Evolutionary conservation across 2,329 filamentous ascomycete species (phyloP).

Genomic region (Aspergillus sp.): DNA sequence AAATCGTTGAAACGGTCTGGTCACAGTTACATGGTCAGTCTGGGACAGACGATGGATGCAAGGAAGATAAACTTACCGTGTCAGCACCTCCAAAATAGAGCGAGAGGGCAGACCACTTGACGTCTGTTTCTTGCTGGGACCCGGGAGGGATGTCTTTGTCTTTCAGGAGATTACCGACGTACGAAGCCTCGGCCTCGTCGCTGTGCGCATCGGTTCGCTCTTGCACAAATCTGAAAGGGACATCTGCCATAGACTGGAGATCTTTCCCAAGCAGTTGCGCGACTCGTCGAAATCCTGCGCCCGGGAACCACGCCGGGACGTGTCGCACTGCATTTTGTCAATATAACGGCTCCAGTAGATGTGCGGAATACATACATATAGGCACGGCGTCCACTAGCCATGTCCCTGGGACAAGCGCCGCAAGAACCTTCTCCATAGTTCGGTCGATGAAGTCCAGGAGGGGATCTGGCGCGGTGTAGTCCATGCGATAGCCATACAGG

Average conservation of each 20-base stretch:
- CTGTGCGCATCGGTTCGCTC: conserved; percentile 36
- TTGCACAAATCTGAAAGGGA: conserved; percentile 46
- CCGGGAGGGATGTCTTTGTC: conserved; percentile 24
- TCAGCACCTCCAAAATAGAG: conserved; percentile 47
- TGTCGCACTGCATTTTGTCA: conserved; percentile 13
- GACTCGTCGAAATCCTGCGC: conserved; percentile 43
- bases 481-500: conserved; percentile 49
- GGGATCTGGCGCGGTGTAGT: conserved; percentile 41
- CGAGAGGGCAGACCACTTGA: conserved; percentile 36
- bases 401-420: neutral
- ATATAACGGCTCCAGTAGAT: neutral
- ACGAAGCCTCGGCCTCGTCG: conserved; percentile 35
- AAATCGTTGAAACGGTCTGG: conserved; percentile 17
- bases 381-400: conserved; percentile 17
- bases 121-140: conserved; percentile 29
- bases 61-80: conserved; percentile 27
- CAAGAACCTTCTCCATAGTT: conserved; percentile 42
- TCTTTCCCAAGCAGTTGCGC: conserved; percentile 35
- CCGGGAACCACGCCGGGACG: conserved; percentile 41
- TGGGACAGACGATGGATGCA: neutral
- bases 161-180: conserved; percentile 42
- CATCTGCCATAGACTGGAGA: conserved; percentile 30
- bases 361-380: conserved; percentile 7
- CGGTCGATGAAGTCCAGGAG: conserved; percentile 44
- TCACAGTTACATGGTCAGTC: neutral